Conservation (phyloP, 2,329 filamentous ascomycete genomes). For the Fusarium foetens region DNA sequence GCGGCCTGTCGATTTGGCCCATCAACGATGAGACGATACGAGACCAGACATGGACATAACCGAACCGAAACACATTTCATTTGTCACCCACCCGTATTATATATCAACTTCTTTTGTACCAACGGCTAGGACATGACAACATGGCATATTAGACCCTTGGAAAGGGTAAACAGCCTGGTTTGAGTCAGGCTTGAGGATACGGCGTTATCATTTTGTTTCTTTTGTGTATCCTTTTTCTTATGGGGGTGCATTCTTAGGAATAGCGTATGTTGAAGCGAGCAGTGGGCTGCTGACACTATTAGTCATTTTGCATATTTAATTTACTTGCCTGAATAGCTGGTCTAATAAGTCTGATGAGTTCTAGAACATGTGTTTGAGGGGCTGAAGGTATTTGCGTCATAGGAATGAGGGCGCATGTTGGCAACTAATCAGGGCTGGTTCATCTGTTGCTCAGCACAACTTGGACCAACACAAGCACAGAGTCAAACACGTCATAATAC, state of each 20-base stretch:
- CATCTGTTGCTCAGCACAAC: neutral
- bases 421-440: neutral
- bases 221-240: slow-evolving; percentile 17
- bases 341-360: neutral
- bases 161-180: slow-evolving; percentile 25
- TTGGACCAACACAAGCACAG: neutral
- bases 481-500: slow-evolving; percentile 14
- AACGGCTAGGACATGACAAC: slow-evolving; percentile 36
- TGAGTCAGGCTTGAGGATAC: slow-evolving; percentile 31
- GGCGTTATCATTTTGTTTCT: slow-evolving; percentile 34
- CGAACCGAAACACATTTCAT: slow-evolving; percentile 40
- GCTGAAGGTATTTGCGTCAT: neutral
- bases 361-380: neutral
- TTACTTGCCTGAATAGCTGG: slow-evolving; percentile 32
- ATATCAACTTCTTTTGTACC: slow-evolving; percentile 43
- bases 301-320: slow-evolving; percentile 40
- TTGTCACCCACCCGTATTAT: slow-evolving; percentile 46
- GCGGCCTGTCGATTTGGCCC: slow-evolving; percentile 41
- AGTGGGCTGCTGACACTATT: slow-evolving; percentile 41
- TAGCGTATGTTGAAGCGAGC: slow-evolving; percentile 35
- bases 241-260: slow-evolving; percentile 33
- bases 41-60: slow-evolving; percentile 48
- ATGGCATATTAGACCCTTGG: slow-evolving; percentile 17
- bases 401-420: slow-evolving; percentile 4
- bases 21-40: slow-evolving; percentile 48